These are phyloP conservation scores for Moesziomyces sp. DNA, from an alignment of 1,284 basidiomycete species.

Conservation along the genomic window DNA sequence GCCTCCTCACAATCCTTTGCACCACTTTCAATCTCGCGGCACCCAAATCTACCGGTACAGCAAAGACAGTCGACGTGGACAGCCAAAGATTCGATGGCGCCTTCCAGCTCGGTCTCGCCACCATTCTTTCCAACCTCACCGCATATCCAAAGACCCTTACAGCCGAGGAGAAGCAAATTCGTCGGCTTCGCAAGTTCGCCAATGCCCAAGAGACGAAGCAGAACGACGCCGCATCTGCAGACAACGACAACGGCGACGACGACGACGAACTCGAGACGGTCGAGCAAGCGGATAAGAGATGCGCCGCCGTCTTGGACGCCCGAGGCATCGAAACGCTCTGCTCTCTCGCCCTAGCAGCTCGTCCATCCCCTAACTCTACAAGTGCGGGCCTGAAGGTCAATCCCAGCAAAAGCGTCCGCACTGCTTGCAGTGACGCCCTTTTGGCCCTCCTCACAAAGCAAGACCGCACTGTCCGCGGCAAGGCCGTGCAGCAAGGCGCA, in stretches of 20 bases:
- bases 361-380: neutral
- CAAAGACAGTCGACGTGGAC: conserved; percentile 10
- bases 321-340: conserved; percentile 47
- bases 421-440: conserved; percentile 24
- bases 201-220: conserved; percentile 32
- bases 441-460: conserved; percentile 67
- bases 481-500: conserved; percentile 84
- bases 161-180: conserved; percentile 54
- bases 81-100: conserved; percentile 38
- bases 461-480: conserved; percentile 79
- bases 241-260: conserved; percentile 13
- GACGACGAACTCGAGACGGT: conserved; percentile 22
- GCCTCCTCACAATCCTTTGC: conserved; percentile 39
- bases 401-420: conserved; percentile 21
- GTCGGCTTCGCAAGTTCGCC: conserved; percentile 52
- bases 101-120: conserved; percentile 51
- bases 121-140: conserved; percentile 46
- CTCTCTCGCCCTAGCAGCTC: conserved; percentile 27
- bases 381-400: conserved; percentile 21
- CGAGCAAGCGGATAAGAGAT: conserved; percentile 26
- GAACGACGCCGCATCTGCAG: neutral
- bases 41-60: neutral
- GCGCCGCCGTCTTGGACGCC: conserved; percentile 43
- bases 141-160: conserved; percentile 46
- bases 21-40: conserved; percentile 10